These are phyloP conservation scores for Lactifluus subvellereus DNA, from an alignment of 768 basidiomycete genomes.

Conservation along the genomic window DNA sequence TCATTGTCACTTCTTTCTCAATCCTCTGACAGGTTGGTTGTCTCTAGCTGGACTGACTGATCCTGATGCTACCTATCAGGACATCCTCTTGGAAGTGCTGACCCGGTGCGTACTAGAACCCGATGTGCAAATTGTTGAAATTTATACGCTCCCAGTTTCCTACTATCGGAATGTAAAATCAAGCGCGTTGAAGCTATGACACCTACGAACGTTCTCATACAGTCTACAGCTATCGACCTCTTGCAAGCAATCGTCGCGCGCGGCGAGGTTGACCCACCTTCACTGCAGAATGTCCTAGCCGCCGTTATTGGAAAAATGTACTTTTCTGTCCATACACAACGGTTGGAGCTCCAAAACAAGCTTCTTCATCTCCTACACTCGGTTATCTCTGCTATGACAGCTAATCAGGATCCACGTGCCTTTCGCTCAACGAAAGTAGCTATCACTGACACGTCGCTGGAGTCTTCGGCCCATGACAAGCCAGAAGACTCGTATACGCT, in stretches of 20 bases:
- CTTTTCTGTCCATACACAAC: slow-evolving; percentile 57
- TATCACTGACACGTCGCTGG: slow-evolving; percentile 9
- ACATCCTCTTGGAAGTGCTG: slow-evolving; percentile 66
- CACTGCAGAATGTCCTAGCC: slow-evolving; percentile 62
- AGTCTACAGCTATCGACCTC: slow-evolving; percentile 72
- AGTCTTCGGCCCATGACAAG: slow-evolving; percentile 28
- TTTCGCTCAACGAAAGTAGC: slow-evolving; percentile 4
- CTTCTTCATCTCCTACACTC: slow-evolving; percentile 88
- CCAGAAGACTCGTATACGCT: slow-evolving; percentile 36
- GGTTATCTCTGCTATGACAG: slow-evolving; percentile 60
- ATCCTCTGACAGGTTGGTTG: slow-evolving; percentile 13
- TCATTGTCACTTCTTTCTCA: background rate
- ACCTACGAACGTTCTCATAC: slow-evolving; percentile 56
- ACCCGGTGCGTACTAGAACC: slow-evolving; percentile 47
- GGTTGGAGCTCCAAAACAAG: slow-evolving; percentile 88
- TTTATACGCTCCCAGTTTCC: slow-evolving; percentile 42
- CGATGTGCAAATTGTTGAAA: background rate
- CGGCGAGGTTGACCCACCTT: slow-evolving; percentile 63
- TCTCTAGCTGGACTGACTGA: slow-evolving; percentile 29
- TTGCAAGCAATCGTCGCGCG: slow-evolving; percentile 77
- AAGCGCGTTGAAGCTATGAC: slow-evolving; percentile 46
- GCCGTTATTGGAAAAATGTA: slow-evolving; percentile 72
- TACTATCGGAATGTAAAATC: slow-evolving; percentile 70
- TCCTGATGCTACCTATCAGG: slow-evolving; percentile 65
- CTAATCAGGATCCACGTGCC: slow-evolving; percentile 30